phyloP scores from a whole-genome alignment of 208 protist species.

The Crithidia acanthocephali region DNA sequence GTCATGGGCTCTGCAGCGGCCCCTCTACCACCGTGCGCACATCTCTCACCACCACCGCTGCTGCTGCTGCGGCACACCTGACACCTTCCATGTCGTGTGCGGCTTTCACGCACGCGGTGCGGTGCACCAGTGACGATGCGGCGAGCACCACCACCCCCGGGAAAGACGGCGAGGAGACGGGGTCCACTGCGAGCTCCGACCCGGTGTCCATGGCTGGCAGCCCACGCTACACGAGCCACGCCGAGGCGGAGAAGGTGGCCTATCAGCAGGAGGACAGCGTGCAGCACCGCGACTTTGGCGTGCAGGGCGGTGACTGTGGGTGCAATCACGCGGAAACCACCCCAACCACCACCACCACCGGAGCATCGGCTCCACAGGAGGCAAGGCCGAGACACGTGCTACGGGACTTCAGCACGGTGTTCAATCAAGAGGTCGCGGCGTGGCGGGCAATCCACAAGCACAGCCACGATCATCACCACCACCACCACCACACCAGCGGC shows the following conservation, averaged over 20 bases:
- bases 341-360: no score
- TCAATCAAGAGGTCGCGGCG: constrained; percentile 3
- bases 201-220: neutral
- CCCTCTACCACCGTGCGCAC: neutral
- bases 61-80: neutral
- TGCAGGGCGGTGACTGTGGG: neutral
- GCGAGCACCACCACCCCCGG: neutral
- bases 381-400: neutral
- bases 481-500: neutral
- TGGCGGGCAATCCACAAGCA: constrained; percentile 10
- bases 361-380: neutral
- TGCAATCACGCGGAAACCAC: neutral
- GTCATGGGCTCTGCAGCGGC: neutral
- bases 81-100: neutral
- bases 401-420: constrained; percentile 10
- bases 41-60: neutral
- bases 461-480: neutral
- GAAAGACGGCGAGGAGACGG: neutral
- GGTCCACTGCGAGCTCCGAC: neutral
- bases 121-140: neutral
- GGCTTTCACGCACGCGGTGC: neutral
- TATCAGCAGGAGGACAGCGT: constrained; percentile 14
- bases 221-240: constrained; percentile 12
- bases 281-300: constrained; percentile 3
- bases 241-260: neutral